These are phyloP conservation scores for Fusarium agapanthi DNA, from an alignment of 2,329 filamentous ascomycete species.

Conservation along the genomic window DNA sequence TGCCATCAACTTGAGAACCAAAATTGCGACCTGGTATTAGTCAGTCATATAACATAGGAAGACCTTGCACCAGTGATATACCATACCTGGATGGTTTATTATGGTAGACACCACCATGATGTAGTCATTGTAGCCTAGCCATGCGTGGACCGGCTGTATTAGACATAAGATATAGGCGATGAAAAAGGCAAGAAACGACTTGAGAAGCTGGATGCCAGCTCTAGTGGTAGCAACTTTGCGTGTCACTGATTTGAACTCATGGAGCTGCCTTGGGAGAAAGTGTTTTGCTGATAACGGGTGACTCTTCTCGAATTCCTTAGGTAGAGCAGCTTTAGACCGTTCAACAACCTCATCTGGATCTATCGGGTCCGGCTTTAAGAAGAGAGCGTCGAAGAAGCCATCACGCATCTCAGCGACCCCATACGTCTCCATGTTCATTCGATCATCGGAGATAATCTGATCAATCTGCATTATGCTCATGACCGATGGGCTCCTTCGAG, in stretches of 20 bases:
- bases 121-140: slow-evolving; percentile 63
- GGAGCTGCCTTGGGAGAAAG: slow-evolving; percentile 59
- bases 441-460: slow-evolving; percentile 46
- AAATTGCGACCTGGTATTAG: slow-evolving; percentile 54
- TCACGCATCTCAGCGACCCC: slow-evolving; percentile 56
- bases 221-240: slow-evolving; percentile 56
- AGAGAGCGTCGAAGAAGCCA: slow-evolving; percentile 59
- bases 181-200: slow-evolving; percentile 66
- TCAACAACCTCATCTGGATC: slow-evolving; percentile 52
- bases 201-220: slow-evolving; percentile 60
- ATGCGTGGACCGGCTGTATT: slow-evolving; percentile 56
- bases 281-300: slow-evolving; percentile 56
- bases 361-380: slow-evolving; percentile 53
- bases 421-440: slow-evolving; percentile 52
- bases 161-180: slow-evolving; percentile 65
- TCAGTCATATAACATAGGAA: too few species aligned
- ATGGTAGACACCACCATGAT: slow-evolving; percentile 66
- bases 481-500: slow-evolving; percentile 41
- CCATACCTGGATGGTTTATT: slow-evolving; percentile 59
- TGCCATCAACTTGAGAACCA: slow-evolving; percentile 66
- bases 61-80: too few species aligned
- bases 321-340: slow-evolving; percentile 56
- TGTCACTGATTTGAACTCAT: slow-evolving; percentile 52
- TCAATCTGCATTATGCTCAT: slow-evolving; percentile 47
- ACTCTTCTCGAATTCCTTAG: slow-evolving; percentile 55